Evolutionary conservation across 1,284 basidiomycete genomes (phyloP), one percentile per base, ranked within the genome.

Genomic region (Pholiota adiposa): DNA sequence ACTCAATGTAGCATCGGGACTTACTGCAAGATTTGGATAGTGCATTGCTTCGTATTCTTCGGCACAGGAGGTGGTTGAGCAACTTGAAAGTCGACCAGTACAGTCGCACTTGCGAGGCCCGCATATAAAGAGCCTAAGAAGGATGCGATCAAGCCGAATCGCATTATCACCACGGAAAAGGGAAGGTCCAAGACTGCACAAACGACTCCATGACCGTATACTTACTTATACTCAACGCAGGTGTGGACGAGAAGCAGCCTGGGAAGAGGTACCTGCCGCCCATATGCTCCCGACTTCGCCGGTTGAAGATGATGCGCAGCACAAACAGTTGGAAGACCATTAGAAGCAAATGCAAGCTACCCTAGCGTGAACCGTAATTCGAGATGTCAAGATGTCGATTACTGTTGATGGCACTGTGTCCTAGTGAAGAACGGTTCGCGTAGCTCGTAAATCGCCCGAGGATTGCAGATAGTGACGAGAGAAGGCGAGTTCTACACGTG

Each of bases 61-160:
- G 89, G 88, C 21, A 90, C 74, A 4, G 85, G 81, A 16, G 86
- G 87, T 7, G 89, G 88, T 65, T 91, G 84, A 5, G 85, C 77
- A 56, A 91, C 88, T 70, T 90, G 89, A 70, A 92, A 92, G 70
- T 91, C 81, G 25, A 87, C 83, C 12, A 90, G 78, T 16, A 81
- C 82, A 33, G 77, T 72, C 16, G 80, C 77, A 46, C 58, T 58
- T 19, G 66, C 58, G 25, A 66, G 52, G 31, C 55, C 53, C 12
- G 55, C 48, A 51, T 62, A 63, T 38, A 64, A 46, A 27, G 62
- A 33, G 55, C 46, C 23, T 23, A 61, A 40, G 16, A 63, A 40
- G 41, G 50, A 54, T 31, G 40, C 64, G 19, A 63, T 9, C 2
- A 46, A 34, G 27, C 33, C 46, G 31, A 56, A 31, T 55, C 27